Evolutionary conservation across 2,329 filamentous ascomycete genomes (phyloP).

Genomic region (Biscogniauxia marginata): DNA sequence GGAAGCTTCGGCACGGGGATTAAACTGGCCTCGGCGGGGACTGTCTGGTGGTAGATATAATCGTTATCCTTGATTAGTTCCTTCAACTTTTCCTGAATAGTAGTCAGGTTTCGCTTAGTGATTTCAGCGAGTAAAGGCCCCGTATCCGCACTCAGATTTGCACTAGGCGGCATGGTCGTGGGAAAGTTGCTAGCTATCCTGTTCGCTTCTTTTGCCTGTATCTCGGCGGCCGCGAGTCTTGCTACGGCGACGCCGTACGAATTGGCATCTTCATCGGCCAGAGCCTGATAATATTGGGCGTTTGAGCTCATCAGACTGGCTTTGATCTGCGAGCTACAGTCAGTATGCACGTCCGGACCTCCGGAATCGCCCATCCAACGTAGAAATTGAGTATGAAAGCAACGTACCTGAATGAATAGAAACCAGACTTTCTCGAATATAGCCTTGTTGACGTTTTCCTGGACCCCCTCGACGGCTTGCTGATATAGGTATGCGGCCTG

Average conservation of each 20-base stretch:
- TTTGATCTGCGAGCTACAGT: conserved; percentile 58
- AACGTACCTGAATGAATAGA: conserved; percentile 69
- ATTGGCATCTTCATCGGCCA: conserved; percentile 86
- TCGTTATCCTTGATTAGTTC: conserved; percentile 90
- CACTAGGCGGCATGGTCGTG: conserved; percentile 70
- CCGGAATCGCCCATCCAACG: background rate
- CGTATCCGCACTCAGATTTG: conserved; percentile 81
- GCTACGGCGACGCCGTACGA: conserved; percentile 83
- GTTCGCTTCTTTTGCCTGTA: conserved; percentile 73
- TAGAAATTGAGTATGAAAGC: background rate
- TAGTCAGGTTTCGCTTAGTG: conserved; percentile 76
- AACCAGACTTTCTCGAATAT: conserved; percentile 96
- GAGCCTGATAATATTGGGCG: conserved; percentile 89
- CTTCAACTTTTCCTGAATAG: conserved; percentile 76
- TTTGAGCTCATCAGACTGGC: conserved; percentile 77
- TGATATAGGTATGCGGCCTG: conserved; percentile 86
- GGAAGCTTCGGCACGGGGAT: conserved; percentile 84
- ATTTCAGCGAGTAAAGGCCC: conserved; percentile 73
- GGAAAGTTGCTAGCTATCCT: conserved; percentile 79
- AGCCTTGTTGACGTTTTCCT: conserved; percentile 86
- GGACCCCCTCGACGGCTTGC: conserved; percentile 84
- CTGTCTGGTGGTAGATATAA: conserved; percentile 93
- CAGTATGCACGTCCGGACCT: conserved; percentile 7
- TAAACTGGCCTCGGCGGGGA: conserved; percentile 82
- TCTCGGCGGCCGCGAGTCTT: conserved; percentile 78